phyloP scores from a whole-genome alignment of 2,329 filamentous ascomycete species.

The Aschersonia sp. region DNA sequence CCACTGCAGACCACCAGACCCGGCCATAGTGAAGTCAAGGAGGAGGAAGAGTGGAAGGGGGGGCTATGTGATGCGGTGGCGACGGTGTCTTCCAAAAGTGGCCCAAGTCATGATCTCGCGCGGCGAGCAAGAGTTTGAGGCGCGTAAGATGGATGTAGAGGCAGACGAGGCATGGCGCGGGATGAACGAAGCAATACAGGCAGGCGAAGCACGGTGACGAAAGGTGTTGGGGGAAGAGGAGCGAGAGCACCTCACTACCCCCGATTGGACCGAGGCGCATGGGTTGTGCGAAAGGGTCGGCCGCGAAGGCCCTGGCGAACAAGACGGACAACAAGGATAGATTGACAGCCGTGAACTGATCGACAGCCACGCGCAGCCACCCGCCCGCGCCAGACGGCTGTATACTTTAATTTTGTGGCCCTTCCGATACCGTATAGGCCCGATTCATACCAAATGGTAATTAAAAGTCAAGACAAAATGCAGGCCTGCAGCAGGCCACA shows the following conservation, averaged over 20 bases:
- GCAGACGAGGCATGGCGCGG: neutral
- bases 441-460: no score
- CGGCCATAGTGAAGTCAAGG: conserved; percentile 26
- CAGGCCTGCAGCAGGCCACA: neutral
- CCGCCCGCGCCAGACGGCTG: no score
- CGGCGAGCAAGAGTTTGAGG: neutral
- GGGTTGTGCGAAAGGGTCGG: conserved; percentile 1
- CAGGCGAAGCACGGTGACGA: no score
- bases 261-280: conserved; percentile 3
- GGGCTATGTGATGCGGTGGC: conserved; percentile 8
- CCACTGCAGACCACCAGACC: conserved; percentile 37
- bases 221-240: neutral
- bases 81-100: conserved; percentile 5
- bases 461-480: no score
- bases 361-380: no score
- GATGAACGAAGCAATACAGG: neutral
- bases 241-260: conserved; percentile 1
- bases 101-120: conserved; percentile 4
- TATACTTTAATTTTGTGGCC: no score
- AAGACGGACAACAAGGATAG: neutral
- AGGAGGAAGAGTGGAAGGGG: conserved; percentile 7
- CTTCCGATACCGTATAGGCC: no score
- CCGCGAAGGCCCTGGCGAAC: neutral
- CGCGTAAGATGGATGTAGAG: neutral
- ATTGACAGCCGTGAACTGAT: neutral